A percentile compares a stretch with the other conserved stretches of the same genome.
Conservation (phyloP, 2,329 filamentous ascomycete species). For the Phyllosticta citribraziliensis region DNA sequence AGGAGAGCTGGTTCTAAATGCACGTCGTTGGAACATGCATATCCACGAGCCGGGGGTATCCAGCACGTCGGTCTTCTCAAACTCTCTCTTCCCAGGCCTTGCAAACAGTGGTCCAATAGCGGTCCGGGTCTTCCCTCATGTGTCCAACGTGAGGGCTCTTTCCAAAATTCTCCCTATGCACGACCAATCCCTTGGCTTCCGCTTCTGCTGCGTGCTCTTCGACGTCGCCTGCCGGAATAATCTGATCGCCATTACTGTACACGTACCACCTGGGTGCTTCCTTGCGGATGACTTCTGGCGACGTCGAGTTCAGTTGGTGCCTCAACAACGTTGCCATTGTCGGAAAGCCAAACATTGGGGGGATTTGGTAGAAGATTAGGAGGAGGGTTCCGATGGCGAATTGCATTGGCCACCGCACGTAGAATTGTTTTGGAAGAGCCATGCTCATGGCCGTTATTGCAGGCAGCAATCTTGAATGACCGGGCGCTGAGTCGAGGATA, state of each 20-base stretch:
- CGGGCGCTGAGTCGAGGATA: constrained; percentile 26
- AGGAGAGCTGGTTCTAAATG: neutral
- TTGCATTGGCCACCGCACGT: constrained; percentile 4
- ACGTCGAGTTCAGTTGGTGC: neutral
- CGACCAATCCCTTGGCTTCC: constrained; percentile 41
- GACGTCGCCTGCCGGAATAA: constrained; percentile 48
- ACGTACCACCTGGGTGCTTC: constrained; percentile 43
- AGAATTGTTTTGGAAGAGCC: neutral
- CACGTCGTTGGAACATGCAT: neutral
- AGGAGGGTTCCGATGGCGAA: neutral
- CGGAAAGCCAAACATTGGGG: neutral
- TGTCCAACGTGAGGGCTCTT: constrained; percentile 53
- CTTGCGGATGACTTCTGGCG: neutral
- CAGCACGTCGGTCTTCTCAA: neutral
- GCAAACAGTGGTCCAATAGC: constrained; percentile 46
- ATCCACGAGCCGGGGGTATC: neutral
- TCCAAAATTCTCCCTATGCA: constrained; percentile 45
- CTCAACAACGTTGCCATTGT: neutral
- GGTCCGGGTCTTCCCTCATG: constrained; percentile 44
- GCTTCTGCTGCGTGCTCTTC: constrained; percentile 41
- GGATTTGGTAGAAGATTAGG: constrained; percentile 3
- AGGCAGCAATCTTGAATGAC: constrained; percentile 9
- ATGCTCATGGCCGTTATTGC: constrained; percentile 2
- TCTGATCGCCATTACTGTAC: constrained; percentile 48
- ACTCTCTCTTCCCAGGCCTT: constrained; percentile 5